Evolutionary conservation across 768 basidiomycete species (phyloP).

Genomic region (Leccinum boreale): DNA sequence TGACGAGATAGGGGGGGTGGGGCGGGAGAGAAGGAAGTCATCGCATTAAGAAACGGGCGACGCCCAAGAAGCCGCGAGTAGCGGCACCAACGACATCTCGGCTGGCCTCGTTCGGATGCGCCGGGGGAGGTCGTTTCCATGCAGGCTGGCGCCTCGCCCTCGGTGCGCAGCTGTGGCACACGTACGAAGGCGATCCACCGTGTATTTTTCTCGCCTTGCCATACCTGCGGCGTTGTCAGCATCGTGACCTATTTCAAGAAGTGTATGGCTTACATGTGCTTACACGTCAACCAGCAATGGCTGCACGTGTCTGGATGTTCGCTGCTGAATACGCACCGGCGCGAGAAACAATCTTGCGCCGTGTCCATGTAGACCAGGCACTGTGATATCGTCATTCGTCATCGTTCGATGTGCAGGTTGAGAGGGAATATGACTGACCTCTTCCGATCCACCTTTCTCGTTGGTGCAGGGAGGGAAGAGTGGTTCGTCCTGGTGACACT

Average conservation of each 20-base stretch:
- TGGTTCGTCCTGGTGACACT: constrained; percentile 24
- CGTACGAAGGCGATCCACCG: constrained; percentile 30
- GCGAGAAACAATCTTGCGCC: constrained; percentile 31
- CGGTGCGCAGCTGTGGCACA: constrained; percentile 26
- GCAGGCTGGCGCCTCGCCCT: constrained; percentile 16
- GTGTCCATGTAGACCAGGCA: constrained; percentile 27
- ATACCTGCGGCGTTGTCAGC: constrained; percentile 16
- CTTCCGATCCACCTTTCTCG: constrained; percentile 18
- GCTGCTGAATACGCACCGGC: constrained; percentile 27
- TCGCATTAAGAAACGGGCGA: constrained; percentile 11
- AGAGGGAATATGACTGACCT: constrained; percentile 9
- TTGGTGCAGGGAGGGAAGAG: constrained; percentile 21
- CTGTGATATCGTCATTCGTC: constrained; percentile 1
- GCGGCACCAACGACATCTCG: neutral
- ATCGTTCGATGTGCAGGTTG: neutral
- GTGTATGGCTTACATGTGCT: constrained; percentile 16
- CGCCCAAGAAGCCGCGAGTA: constrained; percentile 6
- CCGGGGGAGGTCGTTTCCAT: constrained; percentile 21
- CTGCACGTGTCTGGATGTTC: constrained; percentile 25
- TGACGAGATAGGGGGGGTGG: neutral
- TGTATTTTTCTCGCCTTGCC: constrained; percentile 30
- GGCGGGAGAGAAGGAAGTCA: neutral
- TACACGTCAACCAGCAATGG: constrained; percentile 29
- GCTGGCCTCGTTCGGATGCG: constrained; percentile 5
- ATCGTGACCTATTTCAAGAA: neutral